phyloP scores from a whole-genome alignment of 2,329 filamentous ascomycete species.

The Teratosphaeria pseudoeucalypti region DNA sequence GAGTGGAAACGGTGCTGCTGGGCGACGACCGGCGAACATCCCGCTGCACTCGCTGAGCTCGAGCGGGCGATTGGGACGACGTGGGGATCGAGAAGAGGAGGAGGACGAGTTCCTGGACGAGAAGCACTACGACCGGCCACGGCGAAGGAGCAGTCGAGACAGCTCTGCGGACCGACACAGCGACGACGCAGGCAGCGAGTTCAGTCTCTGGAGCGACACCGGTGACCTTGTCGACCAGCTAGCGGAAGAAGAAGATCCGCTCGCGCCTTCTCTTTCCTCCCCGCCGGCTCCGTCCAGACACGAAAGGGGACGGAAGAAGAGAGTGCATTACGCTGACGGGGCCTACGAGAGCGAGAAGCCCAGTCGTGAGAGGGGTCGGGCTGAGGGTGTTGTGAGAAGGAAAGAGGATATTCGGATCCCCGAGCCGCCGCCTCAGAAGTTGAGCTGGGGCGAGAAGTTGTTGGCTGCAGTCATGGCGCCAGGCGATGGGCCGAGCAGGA shows the following conservation, averaged over 20 bases:
- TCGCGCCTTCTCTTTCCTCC: slow-evolving; percentile 38
- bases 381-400: slow-evolving; percentile 37
- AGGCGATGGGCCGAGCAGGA: slow-evolving; percentile 57
- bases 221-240: slow-evolving; percentile 91
- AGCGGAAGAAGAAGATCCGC: slow-evolving; percentile 70
- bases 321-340: slow-evolving; percentile 55
- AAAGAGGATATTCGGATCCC: slow-evolving; percentile 75
- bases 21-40: slow-evolving; percentile 60
- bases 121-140: slow-evolving; percentile 37
- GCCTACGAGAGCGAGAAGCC: slow-evolving; percentile 25
- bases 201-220: slow-evolving; percentile 85
- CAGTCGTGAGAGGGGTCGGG: slow-evolving; percentile 18
- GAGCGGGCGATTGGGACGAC: slow-evolving; percentile 28
- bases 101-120: slow-evolving; percentile 27
- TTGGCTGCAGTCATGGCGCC: slow-evolving; percentile 78
- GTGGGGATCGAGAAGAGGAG: slow-evolving; percentile 23
- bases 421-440: slow-evolving; percentile 50
- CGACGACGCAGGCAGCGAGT: slow-evolving; percentile 46
- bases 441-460: slow-evolving; percentile 57
- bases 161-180: slow-evolving; percentile 6
- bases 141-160: slow-evolving; percentile 27
- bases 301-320: slow-evolving; percentile 40
- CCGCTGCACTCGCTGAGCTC: slow-evolving; percentile 65
- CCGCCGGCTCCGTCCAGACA: slow-evolving; percentile 21
- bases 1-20: neutral